Evolutionary conservation across 1,139 yeast species (phyloP), one percentile per base, ranked within the genome.

Genomic region (Pichia sp.): DNA sequence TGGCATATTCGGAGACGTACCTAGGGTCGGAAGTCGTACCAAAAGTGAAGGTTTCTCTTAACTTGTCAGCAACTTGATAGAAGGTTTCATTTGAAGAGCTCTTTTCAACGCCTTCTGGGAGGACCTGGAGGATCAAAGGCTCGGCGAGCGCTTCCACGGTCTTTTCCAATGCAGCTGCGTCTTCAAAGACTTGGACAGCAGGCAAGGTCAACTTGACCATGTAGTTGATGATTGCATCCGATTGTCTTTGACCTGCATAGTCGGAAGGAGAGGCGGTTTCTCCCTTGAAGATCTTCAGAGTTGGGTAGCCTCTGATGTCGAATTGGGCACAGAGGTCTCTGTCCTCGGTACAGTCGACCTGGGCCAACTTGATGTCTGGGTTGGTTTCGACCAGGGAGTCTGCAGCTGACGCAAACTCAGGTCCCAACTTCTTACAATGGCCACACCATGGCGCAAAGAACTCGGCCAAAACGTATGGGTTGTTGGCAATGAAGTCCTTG

Each of bases 361-460:
- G 96, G 56, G 93, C 97, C 66, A 93, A 78, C 63, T 84, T 81
- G 71, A 92, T 86, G 58, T 81, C 77, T 60, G 87, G 74, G 58
- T 81, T 76, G 60, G 86, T 74, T 50, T 78, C 83, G 62, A 80
- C 80, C 68, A 93, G 78, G 30, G 70, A 64, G 61, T 88, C 86
- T 54, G 99, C 97, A 53, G 98, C 99, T 66, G 80, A 73, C 63
- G 87, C 81, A 69, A 81, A 92, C 73, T 93, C 93, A 52, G 99
- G 99, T 27, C 93, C 98, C 63, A 93, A 79, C 58, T 83, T 83
- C 79, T 93, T 91, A 79, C 99, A 93, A 76, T 93, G 97, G 27
- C 99, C 99, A 79, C 99, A 93, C 99, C 99, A 93, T 69, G 99
- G 98, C 34, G 99, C 99, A 71, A 84, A 93, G 76, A 93, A 93